Base-by-base conservation (phyloP, 176 grass and related monocot genomes). In the Miscanthus lutarioriparius region DNA sequence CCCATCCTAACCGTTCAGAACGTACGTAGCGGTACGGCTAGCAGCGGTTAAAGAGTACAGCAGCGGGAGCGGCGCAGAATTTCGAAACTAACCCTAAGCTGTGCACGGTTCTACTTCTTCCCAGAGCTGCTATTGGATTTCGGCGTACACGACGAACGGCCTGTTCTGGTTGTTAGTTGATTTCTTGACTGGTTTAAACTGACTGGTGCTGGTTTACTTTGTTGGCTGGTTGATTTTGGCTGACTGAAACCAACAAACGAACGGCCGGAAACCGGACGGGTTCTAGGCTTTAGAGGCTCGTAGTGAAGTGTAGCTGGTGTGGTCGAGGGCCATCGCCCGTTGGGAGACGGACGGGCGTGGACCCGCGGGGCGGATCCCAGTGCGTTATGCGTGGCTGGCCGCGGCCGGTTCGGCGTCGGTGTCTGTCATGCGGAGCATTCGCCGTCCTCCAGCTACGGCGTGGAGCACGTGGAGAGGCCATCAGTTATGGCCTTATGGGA, bases 381-480 rank as follows among this genome's bases (percentile, higher is more conserved):
- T 22, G 67, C 4, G 1, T 10, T 0, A 19, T 49, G 47, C 15
- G 48, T 19, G 48, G 36, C 36, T 35, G 64, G 7, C 20, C 28
- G 19, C 20, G 53, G 20, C 75, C 25, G 79, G 45, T 39, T 81
- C 45, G 79, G 65, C 79, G 79, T 81, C 64, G n/a, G 45, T 10
- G 65, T 81, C 65, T 14, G 68, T 7, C 37, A 23, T 23, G 67
- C 54, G n/a, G n/a, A 67, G 77, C 77, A 22, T 37, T 82, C 79
- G 65, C 79, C 30, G 67, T 82, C 66, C 8, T 54, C 54, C 48
- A 82, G 79, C 67, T 82, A 54, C 48, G 58, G 10, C 9, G 10
- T 23, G n/a, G 58, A 10, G 35, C 27, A 26, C 6, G 12, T 9
- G 48, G 12, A 6, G 22, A 22, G 43, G 72, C 67, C 43, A 54